Percentiles rank a stretch among this genome's conserved stretches.
phyloP scores from a whole-genome alignment of 305 asterid genomes.

The Fraxinus angustifolia region DNA sequence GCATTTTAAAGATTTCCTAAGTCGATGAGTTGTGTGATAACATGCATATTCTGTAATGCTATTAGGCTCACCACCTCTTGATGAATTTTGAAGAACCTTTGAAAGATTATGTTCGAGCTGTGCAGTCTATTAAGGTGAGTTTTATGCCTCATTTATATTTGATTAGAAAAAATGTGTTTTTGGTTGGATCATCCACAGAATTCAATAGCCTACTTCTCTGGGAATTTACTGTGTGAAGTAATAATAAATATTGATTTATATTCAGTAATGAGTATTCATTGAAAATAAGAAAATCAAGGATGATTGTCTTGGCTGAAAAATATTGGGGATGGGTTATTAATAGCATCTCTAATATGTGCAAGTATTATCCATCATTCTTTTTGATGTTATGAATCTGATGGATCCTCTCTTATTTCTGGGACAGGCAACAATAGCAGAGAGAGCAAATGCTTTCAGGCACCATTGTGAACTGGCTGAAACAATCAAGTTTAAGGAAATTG shows the following conservation, averaged over 20 bases:
- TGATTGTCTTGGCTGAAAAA: neutral
- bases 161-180: neutral
- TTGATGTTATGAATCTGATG: conserved; percentile 14
- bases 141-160: conserved; percentile 9
- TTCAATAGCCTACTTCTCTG: conserved; percentile 5
- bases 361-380: neutral
- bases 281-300: neutral
- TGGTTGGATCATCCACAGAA: neutral
- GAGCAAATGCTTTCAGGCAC: conserved; percentile 54
- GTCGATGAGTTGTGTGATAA: neutral
- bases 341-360: neutral
- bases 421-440: conserved; percentile 82
- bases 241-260: neutral
- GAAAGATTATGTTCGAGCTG: conserved; percentile 92
- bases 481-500: conserved; percentile 95
- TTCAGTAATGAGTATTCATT: neutral
- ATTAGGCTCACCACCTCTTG: conserved; percentile 82
- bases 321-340: neutral
- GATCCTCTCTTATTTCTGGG: conserved; percentile 21
- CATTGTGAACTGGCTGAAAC: conserved; percentile 31
- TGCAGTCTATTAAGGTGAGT: conserved; percentile 91
- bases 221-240: neutral
- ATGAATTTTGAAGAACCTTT: conserved; percentile 96
- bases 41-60: conserved; percentile 13
- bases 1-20: conserved; percentile 8